A percentile compares a stretch with the other conserved stretches of the same genome.
These are phyloP conservation scores for Nakazawaea wyomingensis DNA, from an alignment of 805 yeast species.

Conservation along the genomic window DNA sequence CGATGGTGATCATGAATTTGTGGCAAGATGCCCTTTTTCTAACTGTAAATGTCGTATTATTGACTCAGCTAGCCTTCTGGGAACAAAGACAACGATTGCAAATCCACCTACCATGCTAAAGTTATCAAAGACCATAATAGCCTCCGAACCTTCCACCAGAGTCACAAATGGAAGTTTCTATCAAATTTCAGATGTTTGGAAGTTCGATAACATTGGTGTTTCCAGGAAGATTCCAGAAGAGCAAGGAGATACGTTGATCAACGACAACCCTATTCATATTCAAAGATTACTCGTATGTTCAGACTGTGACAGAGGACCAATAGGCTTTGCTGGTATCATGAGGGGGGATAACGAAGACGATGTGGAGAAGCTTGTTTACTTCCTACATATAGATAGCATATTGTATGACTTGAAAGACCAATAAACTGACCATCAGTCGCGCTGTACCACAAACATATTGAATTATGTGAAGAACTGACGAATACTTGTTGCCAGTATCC, in stretches of 20 bases:
- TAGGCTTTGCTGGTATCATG: slow-evolving; percentile 57
- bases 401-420: slow-evolving; percentile 26
- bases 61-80: slow-evolving; percentile 1
- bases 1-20: neutral
- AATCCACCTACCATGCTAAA: slow-evolving; percentile 15
- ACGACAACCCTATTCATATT: slow-evolving; percentile 27
- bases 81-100: neutral
- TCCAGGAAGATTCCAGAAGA: slow-evolving; percentile 35
- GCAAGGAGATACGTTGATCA: slow-evolving; percentile 15
- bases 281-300: slow-evolving; percentile 61
- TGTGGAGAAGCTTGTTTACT: slow-evolving; percentile 35
- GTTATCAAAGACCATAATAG: slow-evolving; percentile 19
- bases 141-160: slow-evolving; percentile 33
- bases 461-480: slow-evolving; percentile 22
- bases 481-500: slow-evolving; percentile 22
- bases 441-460: slow-evolving; percentile 24
- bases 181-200: slow-evolving; percentile 61
- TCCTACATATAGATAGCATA: slow-evolving; percentile 42
- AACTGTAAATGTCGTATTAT: slow-evolving; percentile 10
- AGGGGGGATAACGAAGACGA: slow-evolving; percentile 23
- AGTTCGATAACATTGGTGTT: slow-evolving; percentile 74
- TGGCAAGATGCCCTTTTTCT: slow-evolving; percentile 9
- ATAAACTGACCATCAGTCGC: no score
- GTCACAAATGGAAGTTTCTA: slow-evolving; percentile 23
- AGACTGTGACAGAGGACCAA: slow-evolving; percentile 74